phyloP scores from a whole-genome alignment of 108 stramenopile species.

The Schizochytrium sp. region DNA sequence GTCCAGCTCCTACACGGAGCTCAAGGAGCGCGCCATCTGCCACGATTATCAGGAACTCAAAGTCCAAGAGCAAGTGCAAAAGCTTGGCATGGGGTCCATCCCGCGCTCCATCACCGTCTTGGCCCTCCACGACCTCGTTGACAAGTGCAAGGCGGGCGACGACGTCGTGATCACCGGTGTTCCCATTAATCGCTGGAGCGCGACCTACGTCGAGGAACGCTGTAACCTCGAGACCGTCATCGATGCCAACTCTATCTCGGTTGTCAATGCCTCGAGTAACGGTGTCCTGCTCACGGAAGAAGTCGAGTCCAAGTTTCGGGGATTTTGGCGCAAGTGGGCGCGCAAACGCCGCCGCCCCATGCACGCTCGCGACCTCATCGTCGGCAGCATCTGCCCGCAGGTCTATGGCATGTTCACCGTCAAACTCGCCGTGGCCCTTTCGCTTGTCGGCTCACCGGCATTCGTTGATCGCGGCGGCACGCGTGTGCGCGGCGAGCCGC shows the following conservation, averaged over 20 bases:
- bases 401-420: conserved; percentile 83
- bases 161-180: conserved; percentile 86
- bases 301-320: not conserved
- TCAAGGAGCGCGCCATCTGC: conserved; percentile 42
- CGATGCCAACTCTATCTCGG: conserved; percentile 71
- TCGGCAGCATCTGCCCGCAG: conserved; percentile 83
- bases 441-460: conserved; percentile 83
- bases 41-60: conserved; percentile 96
- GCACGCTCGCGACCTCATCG: conserved; percentile 75
- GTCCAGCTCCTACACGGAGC: conserved; percentile 55
- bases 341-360: conserved; percentile 45
- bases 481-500: conserved; percentile 50
- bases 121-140: conserved; percentile 84
- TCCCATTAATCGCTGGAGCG: conserved; percentile 75
- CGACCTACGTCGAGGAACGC: conserved; percentile 44
- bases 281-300: not conserved
- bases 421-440: conserved; percentile 83
- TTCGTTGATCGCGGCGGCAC: conserved; percentile 20
- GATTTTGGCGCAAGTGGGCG: not conserved
- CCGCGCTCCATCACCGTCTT: conserved; percentile 80
- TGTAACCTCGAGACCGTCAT: conserved; percentile 77
- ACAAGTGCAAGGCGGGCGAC: conserved; percentile 88
- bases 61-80: conserved; percentile 79
- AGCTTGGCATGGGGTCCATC: conserved; percentile 66
- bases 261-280: conserved; percentile 36